Percentiles rank a stretch among this genome's conserved stretches.
Conservation (phyloP, 2,329 filamentous ascomycete species). For the Clarireedia homoeocarpa region DNA sequence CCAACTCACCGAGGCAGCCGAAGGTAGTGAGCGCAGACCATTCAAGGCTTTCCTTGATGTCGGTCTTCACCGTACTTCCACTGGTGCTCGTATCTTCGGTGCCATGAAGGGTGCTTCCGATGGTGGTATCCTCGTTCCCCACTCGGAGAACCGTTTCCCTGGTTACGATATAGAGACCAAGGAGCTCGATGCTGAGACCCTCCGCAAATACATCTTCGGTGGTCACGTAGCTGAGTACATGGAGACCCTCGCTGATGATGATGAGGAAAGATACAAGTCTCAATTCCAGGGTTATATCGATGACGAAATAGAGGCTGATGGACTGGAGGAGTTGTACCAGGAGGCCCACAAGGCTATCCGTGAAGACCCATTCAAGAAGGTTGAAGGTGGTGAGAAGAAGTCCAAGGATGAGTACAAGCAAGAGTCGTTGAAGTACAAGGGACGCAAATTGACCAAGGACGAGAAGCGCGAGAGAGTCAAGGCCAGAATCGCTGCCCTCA, state of each 20-base stretch:
- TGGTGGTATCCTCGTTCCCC: conserved; percentile 91
- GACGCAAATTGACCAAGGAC: conserved; percentile 69
- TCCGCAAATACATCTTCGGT: conserved; percentile 98
- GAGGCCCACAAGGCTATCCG: conserved; percentile 96
- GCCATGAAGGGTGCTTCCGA: conserved; percentile 99
- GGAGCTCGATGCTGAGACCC: conserved; percentile 93
- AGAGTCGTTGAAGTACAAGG: conserved; percentile 85
- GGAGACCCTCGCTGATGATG: conserved; percentile 98
- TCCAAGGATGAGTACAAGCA: conserved; percentile 94
- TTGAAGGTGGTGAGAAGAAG: conserved; percentile 74
- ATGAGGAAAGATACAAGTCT: conserved; percentile 98
- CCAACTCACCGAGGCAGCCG: conserved; percentile 85
- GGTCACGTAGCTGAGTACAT: conserved; percentile 99
- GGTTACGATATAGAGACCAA: conserved; percentile 95
- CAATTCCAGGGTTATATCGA: conserved; percentile 99
- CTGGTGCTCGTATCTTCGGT: conserved; percentile 96
- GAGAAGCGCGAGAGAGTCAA: conserved; percentile 79
- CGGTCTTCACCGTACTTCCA: conserved; percentile 93
- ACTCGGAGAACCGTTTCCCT: conserved; percentile 99
- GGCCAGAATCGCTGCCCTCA: conserved; percentile 83
- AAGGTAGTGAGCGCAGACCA: conserved; percentile 85
- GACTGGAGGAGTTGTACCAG: conserved; percentile 90
- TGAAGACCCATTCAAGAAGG: conserved; percentile 97
- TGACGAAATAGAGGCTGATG: conserved; percentile 91
- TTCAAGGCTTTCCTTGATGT: conserved; percentile 99